Evolutionary conservation across 352 stramenopile genomes (phyloP).

Genomic region (Globisporangium perplexum): DNA sequence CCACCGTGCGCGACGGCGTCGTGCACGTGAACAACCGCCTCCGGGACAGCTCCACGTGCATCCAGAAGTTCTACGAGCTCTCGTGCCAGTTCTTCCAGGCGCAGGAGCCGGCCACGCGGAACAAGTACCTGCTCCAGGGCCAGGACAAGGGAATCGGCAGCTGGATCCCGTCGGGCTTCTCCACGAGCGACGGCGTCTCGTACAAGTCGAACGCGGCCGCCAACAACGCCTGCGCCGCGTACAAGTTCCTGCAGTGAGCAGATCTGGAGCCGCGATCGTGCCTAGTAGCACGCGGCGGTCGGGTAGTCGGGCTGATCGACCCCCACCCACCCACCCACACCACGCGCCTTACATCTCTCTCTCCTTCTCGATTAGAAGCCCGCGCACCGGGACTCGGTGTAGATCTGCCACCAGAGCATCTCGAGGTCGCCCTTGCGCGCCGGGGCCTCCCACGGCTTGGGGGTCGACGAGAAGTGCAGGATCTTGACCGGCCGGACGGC

Average conservation of each 20-base stretch:
- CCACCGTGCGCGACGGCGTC: slow-evolving; percentile 48
- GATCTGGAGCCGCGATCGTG: too few species aligned
- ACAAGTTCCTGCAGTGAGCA: slow-evolving; percentile 25
- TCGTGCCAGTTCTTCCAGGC: slow-evolving; percentile 42
- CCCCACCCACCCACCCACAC: too few species aligned
- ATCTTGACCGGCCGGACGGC: slow-evolving; percentile 38
- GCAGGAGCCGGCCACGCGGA: slow-evolving; percentile 32
- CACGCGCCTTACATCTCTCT: not conserved
- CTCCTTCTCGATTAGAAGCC: slow-evolving; percentile 1
- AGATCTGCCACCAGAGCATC: slow-evolving; percentile 40
- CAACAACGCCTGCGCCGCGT: slow-evolving; percentile 28
- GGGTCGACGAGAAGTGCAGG: slow-evolving; percentile 33
- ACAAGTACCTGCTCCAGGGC: slow-evolving; percentile 53
- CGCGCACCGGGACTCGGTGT: slow-evolving; percentile 22
- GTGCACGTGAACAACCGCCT: slow-evolving; percentile 64
- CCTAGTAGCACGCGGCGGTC: too few species aligned
- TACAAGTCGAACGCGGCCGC: slow-evolving; percentile 39
- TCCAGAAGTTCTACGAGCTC: slow-evolving; percentile 58
- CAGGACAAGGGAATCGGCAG: slow-evolving; percentile 55
- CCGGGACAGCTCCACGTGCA: slow-evolving; percentile 39
- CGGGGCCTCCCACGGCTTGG: slow-evolving; percentile 36
- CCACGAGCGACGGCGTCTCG: slow-evolving; percentile 41
- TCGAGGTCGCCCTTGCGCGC: slow-evolving; percentile 34
- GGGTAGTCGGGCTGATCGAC: too few species aligned
- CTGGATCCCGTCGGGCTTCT: slow-evolving; percentile 67